phyloP scores from a whole-genome alignment of 164 flowering plant species.

The Stephania japonica region DNA sequence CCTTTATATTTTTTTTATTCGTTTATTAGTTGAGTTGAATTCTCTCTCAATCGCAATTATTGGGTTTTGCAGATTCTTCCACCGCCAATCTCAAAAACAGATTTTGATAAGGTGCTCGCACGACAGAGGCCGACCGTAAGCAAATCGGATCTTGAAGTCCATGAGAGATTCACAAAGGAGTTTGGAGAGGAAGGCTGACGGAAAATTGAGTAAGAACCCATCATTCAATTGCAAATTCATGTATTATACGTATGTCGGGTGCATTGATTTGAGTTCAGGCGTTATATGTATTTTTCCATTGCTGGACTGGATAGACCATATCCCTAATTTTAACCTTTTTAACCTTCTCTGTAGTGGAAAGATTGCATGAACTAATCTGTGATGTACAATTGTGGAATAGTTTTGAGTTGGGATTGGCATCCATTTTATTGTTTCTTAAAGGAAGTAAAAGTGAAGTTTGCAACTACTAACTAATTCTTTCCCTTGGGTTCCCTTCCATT shows the following conservation, averaged over 20 bases:
- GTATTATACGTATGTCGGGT: neutral
- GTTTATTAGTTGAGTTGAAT: neutral
- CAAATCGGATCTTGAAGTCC: constrained; percentile 87
- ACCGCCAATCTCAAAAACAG: constrained; percentile 73
- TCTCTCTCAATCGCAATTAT: neutral
- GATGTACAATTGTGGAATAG: neutral
- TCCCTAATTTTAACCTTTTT: neutral
- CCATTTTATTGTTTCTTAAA: neutral
- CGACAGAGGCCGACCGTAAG: constrained; percentile 97
- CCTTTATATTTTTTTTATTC: neutral
- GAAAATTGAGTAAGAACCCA: neutral
- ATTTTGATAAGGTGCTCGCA: constrained; percentile 93
- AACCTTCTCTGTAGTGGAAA: constrained; percentile 3
- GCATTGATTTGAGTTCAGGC: neutral
- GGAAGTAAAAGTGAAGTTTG: neutral
- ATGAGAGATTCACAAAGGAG: constrained; percentile 91
- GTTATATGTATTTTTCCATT: constrained; percentile 3
- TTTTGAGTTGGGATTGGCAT: neutral
- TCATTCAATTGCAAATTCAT: neutral
- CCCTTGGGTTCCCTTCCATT: too few species aligned
- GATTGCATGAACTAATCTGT: neutral
- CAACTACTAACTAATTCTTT: neutral
- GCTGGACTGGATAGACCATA: neutral
- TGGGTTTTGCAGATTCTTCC: constrained; percentile 65
- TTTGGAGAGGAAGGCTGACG: constrained; percentile 96